Base-by-base conservation (phyloP, 129 eudicot species). In the Pittosporum tobira region DNA sequence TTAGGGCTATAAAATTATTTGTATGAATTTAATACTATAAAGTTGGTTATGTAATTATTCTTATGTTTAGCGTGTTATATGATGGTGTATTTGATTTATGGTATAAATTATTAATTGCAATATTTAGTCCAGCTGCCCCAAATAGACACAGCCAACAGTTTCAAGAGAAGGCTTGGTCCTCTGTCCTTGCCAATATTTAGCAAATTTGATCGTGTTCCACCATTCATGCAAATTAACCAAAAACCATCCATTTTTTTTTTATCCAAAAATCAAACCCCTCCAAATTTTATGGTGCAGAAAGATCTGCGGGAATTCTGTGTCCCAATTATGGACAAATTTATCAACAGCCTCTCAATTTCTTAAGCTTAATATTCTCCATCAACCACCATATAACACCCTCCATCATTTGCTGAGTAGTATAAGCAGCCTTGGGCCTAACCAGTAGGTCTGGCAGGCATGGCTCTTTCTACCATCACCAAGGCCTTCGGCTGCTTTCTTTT, bases 371-470 rank as follows among this genome's bases (percentile, higher is more conserved):
- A 60, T 57, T 51, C 34, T 43, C 80, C 68, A 48, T 60, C 74
- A 38, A 52, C 56, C 53, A 42, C 70, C 62, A 62, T 67, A 70
- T 68, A 75, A 70, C 79, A 71, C 55, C 71, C 49, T 25, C 12
- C 63, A 54, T 62, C 62, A 50, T 50, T 37, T 31, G 7, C 40
- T 34, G 10, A 34, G 38, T 4, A 34, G 66, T 55, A 64, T 76
- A 71, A 74, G 75, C 76, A 66, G 75, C 81, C 74, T 70, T 73
- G 64, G 76, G 83, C 75, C 68, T 5, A 6, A 84, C 65, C 55
- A 69, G 70, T 60, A 60, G 55, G 67, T 28, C 16, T 19, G 6
- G 48, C 7, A 6, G 36, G 56, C 46, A 56, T 72, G 67, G 57
- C 55, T 62, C 49, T 65, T 62, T 77, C 69, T 73, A 38, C 19